Base-by-base conservation (phyloP, 352 stramenopile species). In the Phytophthora citricola region DNA sequence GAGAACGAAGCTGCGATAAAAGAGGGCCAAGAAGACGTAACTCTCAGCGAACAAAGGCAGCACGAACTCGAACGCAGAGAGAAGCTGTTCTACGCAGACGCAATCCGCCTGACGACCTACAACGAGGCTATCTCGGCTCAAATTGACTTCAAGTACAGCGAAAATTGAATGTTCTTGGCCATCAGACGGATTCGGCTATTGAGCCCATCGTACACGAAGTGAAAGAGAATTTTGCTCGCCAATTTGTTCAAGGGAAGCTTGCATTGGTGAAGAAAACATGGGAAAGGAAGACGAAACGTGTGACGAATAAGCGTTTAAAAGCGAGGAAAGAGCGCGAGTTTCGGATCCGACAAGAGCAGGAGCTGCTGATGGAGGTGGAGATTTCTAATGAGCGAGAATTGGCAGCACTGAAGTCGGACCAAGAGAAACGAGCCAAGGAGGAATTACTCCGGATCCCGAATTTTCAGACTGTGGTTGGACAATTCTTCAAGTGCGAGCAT, bases 61-160 rank as follows among this genome's bases (percentile, higher is more conserved):
- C 59, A 55, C 5, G 79, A 91, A 4, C 34, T 91, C 10, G 50
- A 14, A 12, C 64, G 75, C 3, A 62, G 84, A 46, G 62, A 77
- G 10, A 75, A 75, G 17, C 53, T 84, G 4, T 79, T 91, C 11
- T 74, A 84, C 31, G 63, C 74, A 0, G 81, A 92, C 7, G 84
- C 78, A 1, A 85, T 88, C 47, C 73, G 84, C 4, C 56, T 78
- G 1, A 85, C 81, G 5, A 90, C 83, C 0, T 94, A 94, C 69
- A 91, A 90, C 38, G 80, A 90, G 34, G 69, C 64, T 53, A 46
- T 93, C 0, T 84, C 81, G 5, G 73, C 79, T 3, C 79, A 93
- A 27, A 77, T 94, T 22, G 86, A 94, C 11, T 86, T 90, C 77
- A 87, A 34, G 81, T 88, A 4, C 71, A 90, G 38, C 75, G 86